Conservation (phyloP, 2,329 filamentous ascomycete species). For the Neonectria coccinea region DNA sequence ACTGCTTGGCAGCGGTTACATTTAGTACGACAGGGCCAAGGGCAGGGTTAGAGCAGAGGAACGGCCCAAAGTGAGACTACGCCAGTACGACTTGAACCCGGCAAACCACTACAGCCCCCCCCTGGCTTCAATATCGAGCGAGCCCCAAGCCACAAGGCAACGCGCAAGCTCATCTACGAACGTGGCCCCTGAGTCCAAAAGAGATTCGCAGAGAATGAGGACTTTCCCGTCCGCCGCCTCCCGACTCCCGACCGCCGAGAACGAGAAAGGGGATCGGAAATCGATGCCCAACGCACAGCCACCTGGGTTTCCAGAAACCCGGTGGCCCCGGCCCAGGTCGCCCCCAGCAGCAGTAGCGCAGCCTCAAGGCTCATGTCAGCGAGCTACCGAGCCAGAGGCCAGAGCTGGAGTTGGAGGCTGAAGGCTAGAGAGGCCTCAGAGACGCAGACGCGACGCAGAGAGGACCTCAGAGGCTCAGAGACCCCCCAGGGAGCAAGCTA, state of each 20-base stretch:
- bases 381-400: not conserved
- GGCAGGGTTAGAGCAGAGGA: constrained; percentile 4
- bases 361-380: constrained; percentile 21
- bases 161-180: constrained; percentile 32
- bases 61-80: constrained; percentile 11
- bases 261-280: constrained; percentile 1
- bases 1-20: not conserved
- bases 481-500: not conserved
- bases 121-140: constrained; percentile 32
- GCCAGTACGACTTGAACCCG: constrained; percentile 15
- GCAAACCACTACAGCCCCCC: constrained; percentile 10
- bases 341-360: not conserved
- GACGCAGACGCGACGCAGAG: not conserved
- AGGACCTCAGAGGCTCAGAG: not conserved
- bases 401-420: not conserved
- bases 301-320: constrained; percentile 14
- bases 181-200: constrained; percentile 19
- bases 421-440: not conserved
- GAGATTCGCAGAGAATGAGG: constrained; percentile 1
- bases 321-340: constrained; percentile 9
- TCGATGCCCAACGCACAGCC: constrained; percentile 21
- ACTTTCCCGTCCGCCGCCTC: constrained; percentile 2
- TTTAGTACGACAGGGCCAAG: constrained; percentile 4
- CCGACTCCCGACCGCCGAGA: not conserved
- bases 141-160: constrained; percentile 31